Evolutionary conservation across 331 rosid species (phyloP).

Genomic region (Pyrus hybrid): DNA sequence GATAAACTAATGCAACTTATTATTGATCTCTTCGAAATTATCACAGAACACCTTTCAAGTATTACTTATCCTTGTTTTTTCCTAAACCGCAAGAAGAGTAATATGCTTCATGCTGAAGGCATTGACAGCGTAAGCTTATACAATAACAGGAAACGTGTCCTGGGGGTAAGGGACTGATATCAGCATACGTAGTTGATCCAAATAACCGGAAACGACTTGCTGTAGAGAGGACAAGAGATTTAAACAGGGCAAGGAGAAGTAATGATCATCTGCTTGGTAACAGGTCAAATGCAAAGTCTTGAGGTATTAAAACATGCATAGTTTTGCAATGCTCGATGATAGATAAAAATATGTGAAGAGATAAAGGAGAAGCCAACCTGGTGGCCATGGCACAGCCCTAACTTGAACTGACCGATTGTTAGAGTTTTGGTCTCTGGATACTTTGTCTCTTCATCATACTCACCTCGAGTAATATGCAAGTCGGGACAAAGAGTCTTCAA

Average conservation of each 20-base stretch:
- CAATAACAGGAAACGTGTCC: background rate
- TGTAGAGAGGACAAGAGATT: background rate
- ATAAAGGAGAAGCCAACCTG: constrained; percentile 54
- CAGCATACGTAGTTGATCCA: background rate
- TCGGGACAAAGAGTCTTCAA: constrained; percentile 96
- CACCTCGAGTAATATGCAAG: constrained; percentile 89
- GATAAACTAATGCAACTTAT: background rate
- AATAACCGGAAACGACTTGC: background rate
- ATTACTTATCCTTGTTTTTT: background rate
- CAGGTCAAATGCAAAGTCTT: background rate
- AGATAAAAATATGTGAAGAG: background rate
- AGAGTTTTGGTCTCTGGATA: constrained; percentile 97
- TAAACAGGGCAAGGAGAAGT: background rate
- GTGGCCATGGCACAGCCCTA: constrained; percentile 97
- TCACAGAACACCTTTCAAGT: background rate
- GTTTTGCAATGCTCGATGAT: background rate
- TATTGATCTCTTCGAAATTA: background rate
- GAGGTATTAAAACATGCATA: background rate
- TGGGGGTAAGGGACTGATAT: background rate
- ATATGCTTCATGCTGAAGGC: background rate
- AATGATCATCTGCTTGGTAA: background rate
- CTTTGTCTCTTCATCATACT: constrained; percentile 78
- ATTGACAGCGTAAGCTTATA: background rate
- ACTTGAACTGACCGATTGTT: constrained; percentile 94
- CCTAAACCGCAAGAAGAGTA: background rate